phyloP scores from a whole-genome alignment of 1,284 basidiomycete species.

The Malassezia nana region DNA sequence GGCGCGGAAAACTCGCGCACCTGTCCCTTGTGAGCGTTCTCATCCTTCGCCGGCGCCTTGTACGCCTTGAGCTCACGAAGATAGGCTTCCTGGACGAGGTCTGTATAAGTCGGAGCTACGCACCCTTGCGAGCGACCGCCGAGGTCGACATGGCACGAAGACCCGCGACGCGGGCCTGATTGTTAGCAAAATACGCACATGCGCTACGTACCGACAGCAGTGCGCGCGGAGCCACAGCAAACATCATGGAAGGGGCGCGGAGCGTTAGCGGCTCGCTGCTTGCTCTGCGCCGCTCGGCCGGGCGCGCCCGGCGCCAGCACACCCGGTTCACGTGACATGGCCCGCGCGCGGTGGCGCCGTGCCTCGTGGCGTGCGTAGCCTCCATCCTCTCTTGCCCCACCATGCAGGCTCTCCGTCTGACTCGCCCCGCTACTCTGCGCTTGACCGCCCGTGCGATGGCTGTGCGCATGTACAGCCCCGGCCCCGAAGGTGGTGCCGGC shows the following conservation, averaged over 20 bases:
- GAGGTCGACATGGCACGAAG: constrained; percentile 39
- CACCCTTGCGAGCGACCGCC: constrained; percentile 39
- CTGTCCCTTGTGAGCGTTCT: constrained; percentile 47
- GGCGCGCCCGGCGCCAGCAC: constrained; percentile 17
- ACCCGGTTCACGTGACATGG: constrained; percentile 1
- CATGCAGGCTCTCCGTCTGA: constrained; percentile 11
- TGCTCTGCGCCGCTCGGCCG: constrained; percentile 10
- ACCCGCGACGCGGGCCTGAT: constrained; percentile 10
- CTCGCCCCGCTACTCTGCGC: constrained; percentile 1
- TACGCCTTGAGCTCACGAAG: constrained; percentile 78
- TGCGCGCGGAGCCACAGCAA: constrained; percentile 15
- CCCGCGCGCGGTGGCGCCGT: constrained; percentile 1
- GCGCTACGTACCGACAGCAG: constrained; percentile 11
- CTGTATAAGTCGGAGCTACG: constrained; percentile 50
- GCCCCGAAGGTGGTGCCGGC: constrained; percentile 26
- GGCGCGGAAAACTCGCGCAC: constrained; percentile 51
- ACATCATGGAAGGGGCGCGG: constrained; percentile 11
- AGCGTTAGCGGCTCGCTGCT: not conserved
- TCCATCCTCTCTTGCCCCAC: not conserved
- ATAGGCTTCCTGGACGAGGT: constrained; percentile 86
- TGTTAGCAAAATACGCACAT: not conserved
- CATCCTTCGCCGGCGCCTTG: constrained; percentile 55
- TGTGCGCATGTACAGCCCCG: constrained; percentile 20
- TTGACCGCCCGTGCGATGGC: not conserved
- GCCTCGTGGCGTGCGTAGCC: not conserved